A percentile compares a stretch with the other conserved stretches of the same genome.
Conservation (phyloP, 2,329 filamentous ascomycete genomes). For the Pleomassaria siparia region DNA sequence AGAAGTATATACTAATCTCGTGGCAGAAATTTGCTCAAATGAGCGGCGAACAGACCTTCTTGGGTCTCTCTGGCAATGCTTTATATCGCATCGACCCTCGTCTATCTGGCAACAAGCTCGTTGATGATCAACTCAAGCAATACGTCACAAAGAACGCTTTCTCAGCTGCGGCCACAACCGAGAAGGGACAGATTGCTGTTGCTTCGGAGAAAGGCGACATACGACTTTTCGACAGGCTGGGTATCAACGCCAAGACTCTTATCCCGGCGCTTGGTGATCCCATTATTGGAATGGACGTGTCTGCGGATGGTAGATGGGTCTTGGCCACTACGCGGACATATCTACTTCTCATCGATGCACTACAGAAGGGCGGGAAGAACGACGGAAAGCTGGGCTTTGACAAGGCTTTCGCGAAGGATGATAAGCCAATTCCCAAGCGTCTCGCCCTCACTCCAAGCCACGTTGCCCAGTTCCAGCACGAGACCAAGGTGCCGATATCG, state of each 20-base stretch:
- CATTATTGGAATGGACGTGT: conserved; percentile 92
- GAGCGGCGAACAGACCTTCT: conserved; percentile 91
- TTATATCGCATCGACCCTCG: conserved; percentile 93
- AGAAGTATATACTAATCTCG: conserved; percentile 23
- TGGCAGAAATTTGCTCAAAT: conserved; percentile 89
- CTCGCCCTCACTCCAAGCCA: conserved; percentile 87
- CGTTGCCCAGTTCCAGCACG: conserved; percentile 95
- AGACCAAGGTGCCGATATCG: conserved; percentile 80
- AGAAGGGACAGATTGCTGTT: conserved; percentile 95
- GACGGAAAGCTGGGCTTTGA: conserved; percentile 98
- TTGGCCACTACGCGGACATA: conserved; percentile 94
- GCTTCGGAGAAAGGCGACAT: conserved; percentile 98
- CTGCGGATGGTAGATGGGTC: conserved; percentile 93
- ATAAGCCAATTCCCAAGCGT: conserved; percentile 89
- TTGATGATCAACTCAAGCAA: conserved; percentile 90
- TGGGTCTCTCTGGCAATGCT: conserved; percentile 89
- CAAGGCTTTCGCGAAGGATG: conserved; percentile 85
- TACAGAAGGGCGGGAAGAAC: conserved; percentile 92
- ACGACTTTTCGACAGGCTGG: conserved; percentile 91
- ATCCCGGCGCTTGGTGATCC: conserved; percentile 93
- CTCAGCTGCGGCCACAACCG: conserved; percentile 88
- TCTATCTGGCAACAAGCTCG: conserved; percentile 85
- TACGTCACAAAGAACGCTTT: conserved; percentile 98
- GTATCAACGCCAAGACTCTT: conserved; percentile 96
- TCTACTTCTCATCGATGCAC: conserved; percentile 85